These are phyloP conservation scores for Parastagonospora avenae DNA, from an alignment of 2,329 filamentous ascomycete genomes.

Conservation along the genomic window DNA sequence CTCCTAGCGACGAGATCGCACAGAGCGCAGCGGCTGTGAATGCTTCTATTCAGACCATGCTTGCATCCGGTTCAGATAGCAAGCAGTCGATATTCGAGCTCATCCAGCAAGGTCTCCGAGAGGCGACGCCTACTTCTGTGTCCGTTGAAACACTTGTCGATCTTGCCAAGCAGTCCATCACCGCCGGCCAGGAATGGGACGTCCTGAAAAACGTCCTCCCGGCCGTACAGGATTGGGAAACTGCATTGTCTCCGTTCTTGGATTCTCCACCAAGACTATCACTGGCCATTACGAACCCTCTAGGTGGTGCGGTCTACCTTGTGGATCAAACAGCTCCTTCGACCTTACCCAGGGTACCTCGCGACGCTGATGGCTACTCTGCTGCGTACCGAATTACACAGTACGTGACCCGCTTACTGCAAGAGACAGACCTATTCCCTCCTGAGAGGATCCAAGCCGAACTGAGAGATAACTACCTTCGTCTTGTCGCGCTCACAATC, in stretches of 20 bases:
- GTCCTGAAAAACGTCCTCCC: constrained; percentile 63
- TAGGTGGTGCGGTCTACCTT: constrained; percentile 74
- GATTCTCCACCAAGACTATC: constrained; percentile 62
- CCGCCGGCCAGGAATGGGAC: constrained; percentile 33
- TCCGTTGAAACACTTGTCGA: constrained; percentile 63
- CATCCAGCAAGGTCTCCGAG: constrained; percentile 57
- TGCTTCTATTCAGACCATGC: constrained; percentile 40
- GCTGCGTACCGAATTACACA: constrained; percentile 75
- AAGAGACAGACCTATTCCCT: constrained; percentile 44
- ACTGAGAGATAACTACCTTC: constrained; percentile 44
- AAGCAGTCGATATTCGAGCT: constrained; percentile 57
- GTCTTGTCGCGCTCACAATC: constrained; percentile 59
- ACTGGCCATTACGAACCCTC: constrained; percentile 72
- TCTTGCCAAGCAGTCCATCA: constrained; percentile 57
- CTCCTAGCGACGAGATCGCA: constrained; percentile 57
- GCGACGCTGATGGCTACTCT: constrained; percentile 72
- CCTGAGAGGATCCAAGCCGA: constrained; percentile 38
- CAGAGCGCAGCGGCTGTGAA: constrained; percentile 49
- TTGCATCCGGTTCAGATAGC: constrained; percentile 47
- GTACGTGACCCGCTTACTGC: constrained; percentile 68
- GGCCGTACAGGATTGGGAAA: constrained; percentile 66
- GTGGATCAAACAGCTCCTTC: constrained; percentile 45
- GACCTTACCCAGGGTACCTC: constrained; percentile 41
- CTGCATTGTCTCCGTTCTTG: constrained; percentile 64
- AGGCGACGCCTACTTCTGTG: constrained; percentile 48